Base-by-base conservation (phyloP, 768 basidiomycete species). In the Hortiboletus campestris region DNA sequence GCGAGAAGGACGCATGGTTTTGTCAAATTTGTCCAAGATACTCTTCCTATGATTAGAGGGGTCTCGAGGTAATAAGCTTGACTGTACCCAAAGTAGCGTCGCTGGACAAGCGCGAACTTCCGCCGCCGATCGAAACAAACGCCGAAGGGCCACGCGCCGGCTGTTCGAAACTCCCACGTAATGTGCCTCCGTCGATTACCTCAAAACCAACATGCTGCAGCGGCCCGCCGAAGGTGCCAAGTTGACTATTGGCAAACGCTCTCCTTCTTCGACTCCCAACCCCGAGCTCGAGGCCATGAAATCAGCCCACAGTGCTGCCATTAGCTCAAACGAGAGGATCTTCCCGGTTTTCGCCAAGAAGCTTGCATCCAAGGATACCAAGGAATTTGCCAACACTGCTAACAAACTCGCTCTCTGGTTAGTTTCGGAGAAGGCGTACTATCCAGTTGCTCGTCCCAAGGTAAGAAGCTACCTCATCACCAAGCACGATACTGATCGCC, bases 401-500 rank as follows among this genome's bases (percentile, higher is more conserved):
- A 62, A 62, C 17, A 82, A 76, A 62, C 66, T 84, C 19, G 66
- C 72, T 1, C 6, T n/a, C 2, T 84, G 81, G 81, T 62, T 83
- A 40, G 46, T 63, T 25, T 76, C 77, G 48, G 71, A 74, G 40
- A 78, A 76, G 58, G 83, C 83, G 1, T 84, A 84, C 60, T 85
- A 85, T 62, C 45, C 65, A 1, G 71, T 57, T 32, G 83, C 81
- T 41, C 76, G 80, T 35, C 76, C 74, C 43, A 76, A 79, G 69
- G 84, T 82, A 55, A 56, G 72, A 62, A 9, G 40, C 25, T n/a
- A n/a, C 6, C 6, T 38, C 54, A 28, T 29, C 14, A 19, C 12
- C 17, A 34, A 48, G 57, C 22, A 62, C 49, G 32, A 40, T 31
- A 28, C 54, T 53, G 31, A 59, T 43, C 28, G 11, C 48, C 40